These are phyloP conservation scores for Knoxdaviesia capensis DNA, from an alignment of 2,329 filamentous ascomycete species.

Conservation along the genomic window DNA sequence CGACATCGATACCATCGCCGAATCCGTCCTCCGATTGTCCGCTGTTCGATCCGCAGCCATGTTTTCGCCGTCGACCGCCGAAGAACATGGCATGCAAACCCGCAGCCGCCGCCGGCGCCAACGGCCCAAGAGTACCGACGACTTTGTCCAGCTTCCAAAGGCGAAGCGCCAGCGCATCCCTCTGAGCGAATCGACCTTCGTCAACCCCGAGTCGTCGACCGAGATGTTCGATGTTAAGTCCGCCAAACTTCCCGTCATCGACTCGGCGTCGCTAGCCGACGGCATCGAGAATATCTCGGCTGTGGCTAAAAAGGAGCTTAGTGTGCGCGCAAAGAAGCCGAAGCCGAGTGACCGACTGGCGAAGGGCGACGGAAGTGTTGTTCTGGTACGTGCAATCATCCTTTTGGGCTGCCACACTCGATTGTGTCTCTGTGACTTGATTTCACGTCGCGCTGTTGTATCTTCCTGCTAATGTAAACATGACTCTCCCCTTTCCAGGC, in stretches of 20 bases:
- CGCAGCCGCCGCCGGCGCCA: constrained; percentile 37
- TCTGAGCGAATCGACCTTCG: constrained; percentile 34
- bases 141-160: constrained; percentile 35
- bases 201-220: constrained; percentile 25
- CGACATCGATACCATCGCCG: constrained; percentile 1
- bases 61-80: constrained; percentile 36
- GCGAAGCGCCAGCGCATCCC: constrained; percentile 41
- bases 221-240: constrained; percentile 37
- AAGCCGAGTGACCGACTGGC: constrained; percentile 40
- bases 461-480: constrained; percentile 3
- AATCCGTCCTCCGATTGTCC: too few relatives aligned
- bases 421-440: neutral
- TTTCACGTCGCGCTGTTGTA: constrained; percentile 3
- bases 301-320: constrained; percentile 30
- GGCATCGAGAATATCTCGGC: constrained; percentile 21
- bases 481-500: constrained; percentile 31
- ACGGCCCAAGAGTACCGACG: constrained; percentile 35
- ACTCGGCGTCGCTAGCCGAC: constrained; percentile 15
- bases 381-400: constrained; percentile 31
- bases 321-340: constrained; percentile 39
- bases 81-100: constrained; percentile 21
- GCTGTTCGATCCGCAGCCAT: constrained; percentile 14
- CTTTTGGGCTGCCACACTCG: neutral
- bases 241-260: constrained; percentile 25
- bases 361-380: constrained; percentile 47